Base-by-base conservation (phyloP, 2,329 filamentous ascomycete genomes). In the Sporothrix brasiliensis region DNA sequence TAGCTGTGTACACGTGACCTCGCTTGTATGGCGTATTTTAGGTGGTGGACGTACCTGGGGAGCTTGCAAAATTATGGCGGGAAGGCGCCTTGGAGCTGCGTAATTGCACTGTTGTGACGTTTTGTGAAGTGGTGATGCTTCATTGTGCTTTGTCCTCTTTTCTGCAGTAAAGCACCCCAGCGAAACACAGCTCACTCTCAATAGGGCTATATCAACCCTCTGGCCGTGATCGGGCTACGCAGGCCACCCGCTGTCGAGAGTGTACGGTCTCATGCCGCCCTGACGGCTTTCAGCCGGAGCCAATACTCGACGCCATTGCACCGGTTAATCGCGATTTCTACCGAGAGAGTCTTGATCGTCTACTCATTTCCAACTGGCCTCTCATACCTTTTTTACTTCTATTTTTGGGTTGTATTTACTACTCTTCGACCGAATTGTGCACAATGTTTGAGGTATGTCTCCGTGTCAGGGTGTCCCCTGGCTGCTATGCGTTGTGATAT, bases 361-460 rank as follows among this genome's bases (percentile, higher is more conserved):
- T 39, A 10, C 52, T 19, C 27, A 9, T 56, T 9, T 34, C 7
- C n/a, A 47, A n/a, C 34, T 44, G 34, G 4, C 14, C 27, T 39
- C 6, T 3, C 14, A n/a, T 27, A 27, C 2, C 27, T 30, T 30
- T 39, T 58, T 49, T 47, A 1, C 44, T 47, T 47, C 11, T 47
- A 16, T 14, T 49, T 30, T 27, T 10, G 16, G 19, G n/a, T 24
- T 10, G 6, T 21, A 60, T 47, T 24, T 7, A 11, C 6, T 21
- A 13, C 41, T 49, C n/a, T 30, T 47, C 41, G 11, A 10, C 61
- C 24, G 5, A 44, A n/a, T 44, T 34, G 24, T 63, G 56, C 54
- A 69, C n/a, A 5, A 73, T 73, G 72, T 73, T 73, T n/a, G 70
- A 73, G 70, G 72, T 73, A 52, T n/a, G 69, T 70, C 24, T 47